Conservation (phyloP, 2,329 filamentous ascomycete genomes). For the Achaetomium macrosporum region DNA sequence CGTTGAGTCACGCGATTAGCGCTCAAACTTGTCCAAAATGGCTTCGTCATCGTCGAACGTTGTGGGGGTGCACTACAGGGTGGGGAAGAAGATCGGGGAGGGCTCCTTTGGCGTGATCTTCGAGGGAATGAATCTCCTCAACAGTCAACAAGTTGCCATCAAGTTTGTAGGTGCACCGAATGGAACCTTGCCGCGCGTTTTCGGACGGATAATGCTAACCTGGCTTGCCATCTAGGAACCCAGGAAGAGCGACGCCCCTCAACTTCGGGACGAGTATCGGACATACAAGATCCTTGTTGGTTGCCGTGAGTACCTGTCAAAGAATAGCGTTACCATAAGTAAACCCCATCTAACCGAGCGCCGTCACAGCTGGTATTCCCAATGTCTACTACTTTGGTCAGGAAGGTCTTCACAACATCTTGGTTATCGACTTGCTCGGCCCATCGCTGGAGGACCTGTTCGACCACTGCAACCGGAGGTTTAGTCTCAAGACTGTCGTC, state of each 20-base stretch:
- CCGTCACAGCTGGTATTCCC: constrained; percentile 75
- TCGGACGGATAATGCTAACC: constrained; percentile 9
- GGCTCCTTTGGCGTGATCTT: constrained; percentile 98
- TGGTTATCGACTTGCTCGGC: constrained; percentile 93
- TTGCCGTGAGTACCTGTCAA: constrained; percentile 71
- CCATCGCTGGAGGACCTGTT: constrained; percentile 95
- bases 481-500: constrained; percentile 94
- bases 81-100: constrained; percentile 99
- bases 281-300: constrained; percentile 99
- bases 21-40: constrained; percentile 46
- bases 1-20: constrained; percentile 2
- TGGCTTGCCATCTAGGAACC: constrained; percentile 62
- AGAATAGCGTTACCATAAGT: neutral
- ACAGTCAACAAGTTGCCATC: constrained; percentile 98
- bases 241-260: constrained; percentile 95
- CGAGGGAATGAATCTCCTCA: constrained; percentile 95
- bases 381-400: constrained; percentile 99
- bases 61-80: constrained; percentile 96
- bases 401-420: constrained; percentile 96
- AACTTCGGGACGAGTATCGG: constrained; percentile 95
- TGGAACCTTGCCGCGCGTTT: neutral
- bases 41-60: constrained; percentile 91
- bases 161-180: constrained; percentile 74
- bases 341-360: constrained; percentile 16
- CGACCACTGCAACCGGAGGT: constrained; percentile 91